Evolutionary conservation across 352 stramenopile species (phyloP).

Genomic region (Globisporangium middletonii): DNA sequence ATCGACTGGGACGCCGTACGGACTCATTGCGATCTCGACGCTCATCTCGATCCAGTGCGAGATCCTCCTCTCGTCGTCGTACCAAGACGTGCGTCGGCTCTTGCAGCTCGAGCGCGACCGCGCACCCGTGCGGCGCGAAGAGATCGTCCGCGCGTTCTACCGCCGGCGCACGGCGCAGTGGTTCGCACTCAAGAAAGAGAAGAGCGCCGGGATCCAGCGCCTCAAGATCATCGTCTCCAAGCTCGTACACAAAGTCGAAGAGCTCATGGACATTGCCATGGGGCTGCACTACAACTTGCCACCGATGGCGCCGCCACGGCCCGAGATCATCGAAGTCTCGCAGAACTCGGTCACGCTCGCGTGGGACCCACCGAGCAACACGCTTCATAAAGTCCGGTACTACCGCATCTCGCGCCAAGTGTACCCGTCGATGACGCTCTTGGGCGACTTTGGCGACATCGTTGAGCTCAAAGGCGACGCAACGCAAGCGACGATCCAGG

Average conservation of each 20-base stretch:
- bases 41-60: slow-evolving; percentile 84
- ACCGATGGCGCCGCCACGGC: slow-evolving; percentile 65
- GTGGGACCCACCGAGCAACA: slow-evolving; percentile 57
- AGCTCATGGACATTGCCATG: slow-evolving; percentile 87
- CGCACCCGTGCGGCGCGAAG: slow-evolving; percentile 40
- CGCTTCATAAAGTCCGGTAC: slow-evolving; percentile 73
- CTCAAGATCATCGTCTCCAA: slow-evolving; percentile 87
- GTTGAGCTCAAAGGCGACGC: slow-evolving; percentile 62
- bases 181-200: slow-evolving; percentile 79
- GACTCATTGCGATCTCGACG: slow-evolving; percentile 75
- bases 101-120: slow-evolving; percentile 43
- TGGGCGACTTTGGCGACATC: slow-evolving; percentile 78
- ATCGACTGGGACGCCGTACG: slow-evolving; percentile 38
- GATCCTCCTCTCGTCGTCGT: slow-evolving; percentile 54
- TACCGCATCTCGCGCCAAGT: slow-evolving; percentile 79
- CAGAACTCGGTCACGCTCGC: slow-evolving; percentile 74
- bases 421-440: slow-evolving; percentile 75
- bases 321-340: slow-evolving; percentile 41
- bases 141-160: slow-evolving; percentile 64
- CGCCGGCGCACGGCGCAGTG: slow-evolving; percentile 60
- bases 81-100: slow-evolving; percentile 48
- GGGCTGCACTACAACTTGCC: slow-evolving; percentile 80
- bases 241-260: slow-evolving; percentile 83
- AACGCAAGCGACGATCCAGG: slow-evolving; percentile 58
- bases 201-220: slow-evolving; percentile 72